Evolutionary conservation across 257 asterid species (phyloP).

Genomic region (Solanum ossicruentum): DNA sequence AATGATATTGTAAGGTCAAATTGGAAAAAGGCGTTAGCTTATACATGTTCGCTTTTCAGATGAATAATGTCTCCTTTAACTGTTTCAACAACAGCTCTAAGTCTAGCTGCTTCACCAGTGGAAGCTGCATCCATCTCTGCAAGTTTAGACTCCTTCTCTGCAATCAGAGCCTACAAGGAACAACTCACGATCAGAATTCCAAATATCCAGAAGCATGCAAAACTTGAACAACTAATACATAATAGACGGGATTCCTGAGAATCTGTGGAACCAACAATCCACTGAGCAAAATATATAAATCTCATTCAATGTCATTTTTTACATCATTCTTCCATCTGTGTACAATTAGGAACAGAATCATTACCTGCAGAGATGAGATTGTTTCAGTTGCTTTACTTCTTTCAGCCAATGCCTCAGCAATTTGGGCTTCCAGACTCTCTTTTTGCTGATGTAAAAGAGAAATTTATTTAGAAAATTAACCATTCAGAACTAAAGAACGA

Average conservation of each 20-base stretch:
- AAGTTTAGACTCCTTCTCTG: conserved; percentile 78
- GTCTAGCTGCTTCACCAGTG: conserved; percentile 92
- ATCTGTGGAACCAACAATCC: not conserved
- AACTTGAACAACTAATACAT: not conserved
- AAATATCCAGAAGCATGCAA: not conserved
- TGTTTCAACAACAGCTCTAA: conserved; percentile 77
- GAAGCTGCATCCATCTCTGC: conserved; percentile 99
- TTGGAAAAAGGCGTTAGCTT: conserved; percentile 1
- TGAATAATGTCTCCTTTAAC: conserved; percentile 78
- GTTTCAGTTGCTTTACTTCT: conserved; percentile 75
- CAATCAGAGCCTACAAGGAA: conserved; percentile 46
- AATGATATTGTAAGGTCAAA: not conserved
- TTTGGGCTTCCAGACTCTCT: conserved; percentile 76
- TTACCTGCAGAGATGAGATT: conserved; percentile 73
- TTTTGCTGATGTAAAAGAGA: conserved; percentile 45
- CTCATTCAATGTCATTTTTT: not conserved
- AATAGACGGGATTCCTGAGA: not conserved
- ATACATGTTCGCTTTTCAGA: conserved; percentile 61
- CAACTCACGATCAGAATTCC: not conserved
- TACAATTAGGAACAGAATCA: conserved; percentile 8
- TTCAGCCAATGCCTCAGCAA: conserved; percentile 71
- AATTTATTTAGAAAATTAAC: not conserved
- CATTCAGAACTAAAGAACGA: conserved; percentile 1
- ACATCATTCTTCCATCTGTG: not conserved
- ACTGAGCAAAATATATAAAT: not conserved